These are phyloP conservation scores for Acanthamoeba sp. DNA, from an alignment of 208 protist species.

Conservation along the genomic window DNA sequence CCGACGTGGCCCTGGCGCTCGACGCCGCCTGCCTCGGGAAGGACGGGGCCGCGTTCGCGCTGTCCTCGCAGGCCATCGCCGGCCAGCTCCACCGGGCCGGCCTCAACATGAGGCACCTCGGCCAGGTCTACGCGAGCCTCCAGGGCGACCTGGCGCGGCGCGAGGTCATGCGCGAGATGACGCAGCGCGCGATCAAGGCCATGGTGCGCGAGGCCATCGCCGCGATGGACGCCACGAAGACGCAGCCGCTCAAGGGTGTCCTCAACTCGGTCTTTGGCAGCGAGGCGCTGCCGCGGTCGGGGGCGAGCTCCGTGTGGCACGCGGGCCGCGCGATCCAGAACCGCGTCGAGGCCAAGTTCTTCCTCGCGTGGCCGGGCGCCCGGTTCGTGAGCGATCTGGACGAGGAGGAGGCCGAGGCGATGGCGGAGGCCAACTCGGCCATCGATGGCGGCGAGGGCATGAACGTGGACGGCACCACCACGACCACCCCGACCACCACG, in stretches of 20 bases:
- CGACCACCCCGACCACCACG: no score
- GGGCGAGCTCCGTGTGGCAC: not conserved
- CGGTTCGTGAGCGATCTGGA: not conserved
- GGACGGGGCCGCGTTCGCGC: not conserved
- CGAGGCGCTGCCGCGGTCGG: not conserved
- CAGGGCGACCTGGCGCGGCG: not conserved
- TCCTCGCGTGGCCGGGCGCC: not conserved
- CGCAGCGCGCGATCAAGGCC: not conserved
- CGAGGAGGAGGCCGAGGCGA: not conserved
- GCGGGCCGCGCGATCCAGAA: not conserved
- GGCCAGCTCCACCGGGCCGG: not conserved
- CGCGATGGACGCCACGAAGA: not conserved
- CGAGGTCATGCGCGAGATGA: slow-evolving; percentile 5
- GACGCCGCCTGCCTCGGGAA: not conserved
- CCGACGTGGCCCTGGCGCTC: not conserved
- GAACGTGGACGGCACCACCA: no score
- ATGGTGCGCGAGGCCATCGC: not conserved
- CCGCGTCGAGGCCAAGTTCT: not conserved
- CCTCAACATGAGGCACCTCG: not conserved
- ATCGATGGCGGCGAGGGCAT: not conserved
- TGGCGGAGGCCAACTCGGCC: not conserved
- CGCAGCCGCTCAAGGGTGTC: not conserved
- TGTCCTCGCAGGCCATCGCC: not conserved
- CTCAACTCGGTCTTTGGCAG: not conserved
- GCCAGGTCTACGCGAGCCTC: not conserved